Base-by-base conservation (phyloP, 106 monocot genomes). In the Dioscorea alata region DNA sequence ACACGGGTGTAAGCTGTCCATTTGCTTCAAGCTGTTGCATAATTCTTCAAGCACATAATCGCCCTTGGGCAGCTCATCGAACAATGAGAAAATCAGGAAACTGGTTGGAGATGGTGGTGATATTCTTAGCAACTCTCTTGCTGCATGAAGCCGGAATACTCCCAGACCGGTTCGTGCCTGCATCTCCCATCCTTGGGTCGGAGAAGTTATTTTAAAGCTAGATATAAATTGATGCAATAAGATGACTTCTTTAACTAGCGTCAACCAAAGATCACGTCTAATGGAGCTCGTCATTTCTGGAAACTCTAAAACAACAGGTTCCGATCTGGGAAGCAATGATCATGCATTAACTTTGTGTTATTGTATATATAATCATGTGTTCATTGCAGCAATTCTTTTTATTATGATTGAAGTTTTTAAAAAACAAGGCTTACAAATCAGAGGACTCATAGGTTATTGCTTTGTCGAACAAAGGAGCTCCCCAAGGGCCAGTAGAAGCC, bases 251-350 rank as follows among this genome's bases (percentile, higher is more conserved):
- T 87, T 96, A 57, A 77, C 73, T 12, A 96, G 61, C 4, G 96
- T 64, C 59, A 92, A 84, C 91, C 92, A 92, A 54, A 79, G 86
- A 64, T 86, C 92, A 31, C 92, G 92, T 49, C 96, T 80, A 18
- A 86, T 96, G 4, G 96, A 96, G 60, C 92, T 85, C 8, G 92
- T 87, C 78, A 92, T 71, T 70, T 96, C 96, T n/a, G 96, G 96
- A 61, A 96, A 96, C 89, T 96, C 96, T 22, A 96, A 21, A 42
- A 89, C 73, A 56, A 96, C 25, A 15, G 80, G 80, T 60, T 96
- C 92, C 31, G 77, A 32, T 56, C 96, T 92, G 88, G 59, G 70
- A 22, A 42, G 42, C 5, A 52, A 58, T 33, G 23, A 17, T 17
- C 31, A 15, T 21, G 15, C 51, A 59, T 19, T 17, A 28, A 1